Percentiles rank a stretch among this genome's conserved stretches.
Conservation (phyloP, 2,329 filamentous ascomycete genomes). For the Emmonsia crescens region DNA sequence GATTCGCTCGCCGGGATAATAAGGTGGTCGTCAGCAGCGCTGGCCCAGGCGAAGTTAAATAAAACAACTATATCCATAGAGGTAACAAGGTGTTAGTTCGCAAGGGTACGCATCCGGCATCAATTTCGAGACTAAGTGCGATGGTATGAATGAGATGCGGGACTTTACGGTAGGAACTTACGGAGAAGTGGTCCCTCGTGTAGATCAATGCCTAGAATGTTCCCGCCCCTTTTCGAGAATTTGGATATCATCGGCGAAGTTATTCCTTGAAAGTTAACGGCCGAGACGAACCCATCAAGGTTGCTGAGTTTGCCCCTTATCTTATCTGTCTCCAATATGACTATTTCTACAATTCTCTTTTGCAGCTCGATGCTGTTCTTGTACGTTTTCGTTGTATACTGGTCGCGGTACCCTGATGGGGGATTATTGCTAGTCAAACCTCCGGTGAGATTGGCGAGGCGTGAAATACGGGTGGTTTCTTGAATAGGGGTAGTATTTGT, state of each 20-base stretch:
- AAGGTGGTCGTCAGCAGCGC: constrained; percentile 22
- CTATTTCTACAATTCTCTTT: neutral
- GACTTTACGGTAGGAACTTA: neutral
- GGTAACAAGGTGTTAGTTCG: constrained; percentile 11
- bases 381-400: neutral
- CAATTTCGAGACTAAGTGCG: neutral
- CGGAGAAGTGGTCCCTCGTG: constrained; percentile 14
- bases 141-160: neutral
- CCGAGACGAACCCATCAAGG: neutral
- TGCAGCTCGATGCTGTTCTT: constrained; percentile 1
- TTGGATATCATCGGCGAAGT: constrained; percentile 21
- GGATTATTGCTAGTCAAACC: neutral
- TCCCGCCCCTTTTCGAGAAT: constrained; percentile 24
- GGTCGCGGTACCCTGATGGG: neutral
- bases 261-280: constrained; percentile 20
- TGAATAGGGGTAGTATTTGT: neutral
- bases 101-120: neutral
- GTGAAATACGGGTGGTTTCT: neutral
- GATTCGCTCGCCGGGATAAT: constrained; percentile 19
- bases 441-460: neutral
- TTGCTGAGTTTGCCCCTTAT: neutral
- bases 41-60: constrained; percentile 16
- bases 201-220: constrained; percentile 24
- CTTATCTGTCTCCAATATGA: neutral
- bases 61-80: neutral